These are phyloP conservation scores for Butyriboletus appendiculatus DNA, from an alignment of 1,284 basidiomycete genomes.

Conservation along the genomic window DNA sequence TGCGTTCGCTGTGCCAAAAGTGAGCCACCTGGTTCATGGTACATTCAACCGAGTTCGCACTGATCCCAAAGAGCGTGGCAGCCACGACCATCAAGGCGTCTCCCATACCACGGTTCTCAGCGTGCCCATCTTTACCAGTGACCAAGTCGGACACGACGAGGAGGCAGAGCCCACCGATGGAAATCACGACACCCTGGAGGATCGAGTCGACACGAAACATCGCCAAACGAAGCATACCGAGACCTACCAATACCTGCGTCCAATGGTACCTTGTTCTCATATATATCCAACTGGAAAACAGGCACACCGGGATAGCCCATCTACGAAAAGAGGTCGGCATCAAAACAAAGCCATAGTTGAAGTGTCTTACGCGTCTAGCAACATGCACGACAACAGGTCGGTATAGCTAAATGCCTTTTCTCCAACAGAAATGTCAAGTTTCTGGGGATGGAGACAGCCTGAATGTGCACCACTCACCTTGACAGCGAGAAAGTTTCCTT, in stretches of 20 bases:
- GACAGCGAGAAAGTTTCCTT: slow-evolving; percentile 82
- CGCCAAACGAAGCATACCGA: background rate
- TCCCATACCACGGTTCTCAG: slow-evolving; percentile 65
- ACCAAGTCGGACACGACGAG: slow-evolving; percentile 72
- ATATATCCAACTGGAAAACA: slow-evolving; percentile 78
- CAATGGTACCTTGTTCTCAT: slow-evolving; percentile 79
- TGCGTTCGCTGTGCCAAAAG: slow-evolving; percentile 60
- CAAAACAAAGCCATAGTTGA: background rate
- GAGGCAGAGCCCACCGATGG: slow-evolving; percentile 71
- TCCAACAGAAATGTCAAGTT: background rate
- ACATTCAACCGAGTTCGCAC: slow-evolving; percentile 43
- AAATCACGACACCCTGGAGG: slow-evolving; percentile 67
- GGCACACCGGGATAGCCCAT: slow-evolving; percentile 85
- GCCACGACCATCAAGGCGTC: slow-evolving; percentile 84
- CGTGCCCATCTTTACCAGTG: slow-evolving; percentile 66
- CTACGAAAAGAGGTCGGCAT: slow-evolving; percentile 35
- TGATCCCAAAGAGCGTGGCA: slow-evolving; percentile 83
- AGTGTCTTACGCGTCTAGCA: slow-evolving; percentile 74
- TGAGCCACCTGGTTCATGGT: background rate
- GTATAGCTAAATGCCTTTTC: slow-evolving; percentile 78
- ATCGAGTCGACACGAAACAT: background rate
- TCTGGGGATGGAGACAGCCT: background rate
- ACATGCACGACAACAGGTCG: slow-evolving; percentile 82
- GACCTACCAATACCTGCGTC: slow-evolving; percentile 70
- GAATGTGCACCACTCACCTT: slow-evolving; percentile 44